These are phyloP conservation scores for Hypoxylon sp. DNA, from an alignment of 2,329 filamentous ascomycete species.

Conservation along the genomic window DNA sequence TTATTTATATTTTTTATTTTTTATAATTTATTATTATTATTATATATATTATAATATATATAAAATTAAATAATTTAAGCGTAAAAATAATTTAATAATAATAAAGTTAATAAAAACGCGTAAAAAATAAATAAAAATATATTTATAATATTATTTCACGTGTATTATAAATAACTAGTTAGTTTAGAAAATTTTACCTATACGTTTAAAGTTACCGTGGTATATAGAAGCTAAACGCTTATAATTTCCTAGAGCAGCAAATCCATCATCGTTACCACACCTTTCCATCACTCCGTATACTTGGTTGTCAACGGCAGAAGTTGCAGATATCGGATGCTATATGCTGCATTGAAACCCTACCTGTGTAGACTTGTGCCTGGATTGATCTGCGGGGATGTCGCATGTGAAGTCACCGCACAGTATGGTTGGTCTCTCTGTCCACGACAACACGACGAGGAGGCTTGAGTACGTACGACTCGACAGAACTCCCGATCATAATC, in stretches of 20 bases:
- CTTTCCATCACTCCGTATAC: slow-evolving; percentile 29
- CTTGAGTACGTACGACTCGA: slow-evolving; percentile 16
- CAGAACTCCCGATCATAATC: slow-evolving; percentile 23
- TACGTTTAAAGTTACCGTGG: too few relatives aligned
- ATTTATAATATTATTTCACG: too few relatives aligned
- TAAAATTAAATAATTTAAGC: too few relatives aligned
- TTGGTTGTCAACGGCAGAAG: slow-evolving; percentile 10
- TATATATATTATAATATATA: too few relatives aligned
- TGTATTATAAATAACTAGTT: too few relatives aligned
- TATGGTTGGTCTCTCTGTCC: slow-evolving; percentile 11
- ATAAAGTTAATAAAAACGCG: too few relatives aligned
- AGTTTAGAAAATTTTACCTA: too few relatives aligned
- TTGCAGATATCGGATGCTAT: slow-evolving; percentile 10
- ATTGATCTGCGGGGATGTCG: slow-evolving; percentile 20
- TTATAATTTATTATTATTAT: too few relatives aligned
- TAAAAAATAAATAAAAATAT: too few relatives aligned
- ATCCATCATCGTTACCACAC: slow-evolving; percentile 33
- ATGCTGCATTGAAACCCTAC: slow-evolving; percentile 38
- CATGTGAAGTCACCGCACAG: slow-evolving; percentile 26
- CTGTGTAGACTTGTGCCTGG: slow-evolving; percentile 14
- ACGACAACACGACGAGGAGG: slow-evolving; percentile 3
- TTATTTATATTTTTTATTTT: too few relatives aligned
- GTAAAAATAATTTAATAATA: too few relatives aligned
- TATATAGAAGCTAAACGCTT: not conserved
- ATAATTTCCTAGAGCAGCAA: not conserved